Percentiles rank a stretch among this genome's conserved stretches.
These are phyloP conservation scores for Anthracocystis setariae DNA, from an alignment of 1,284 basidiomycete species.

Conservation along the genomic window DNA sequence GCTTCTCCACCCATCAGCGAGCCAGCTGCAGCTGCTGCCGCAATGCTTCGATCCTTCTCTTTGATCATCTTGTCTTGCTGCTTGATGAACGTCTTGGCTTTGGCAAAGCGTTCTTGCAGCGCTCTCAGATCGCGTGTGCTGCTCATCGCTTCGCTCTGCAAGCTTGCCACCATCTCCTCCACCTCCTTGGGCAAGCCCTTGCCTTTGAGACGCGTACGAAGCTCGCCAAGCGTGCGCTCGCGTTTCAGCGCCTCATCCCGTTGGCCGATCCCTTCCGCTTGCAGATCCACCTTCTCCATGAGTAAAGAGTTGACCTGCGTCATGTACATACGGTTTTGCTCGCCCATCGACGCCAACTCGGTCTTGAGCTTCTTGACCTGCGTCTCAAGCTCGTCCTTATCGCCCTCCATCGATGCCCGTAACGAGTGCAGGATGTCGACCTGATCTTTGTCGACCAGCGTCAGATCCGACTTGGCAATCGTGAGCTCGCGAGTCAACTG, in stretches of 20 bases:
- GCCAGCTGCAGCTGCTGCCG: constrained; percentile 17
- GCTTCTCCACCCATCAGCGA: constrained; percentile 16
- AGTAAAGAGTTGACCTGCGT: constrained; percentile 75
- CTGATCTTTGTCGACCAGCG: constrained; percentile 70
- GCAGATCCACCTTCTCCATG: constrained; percentile 88
- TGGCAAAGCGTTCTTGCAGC: constrained; percentile 79
- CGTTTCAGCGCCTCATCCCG: constrained; percentile 52
- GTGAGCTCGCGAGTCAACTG: constrained; percentile 78
- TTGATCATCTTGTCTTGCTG: constrained; percentile 75
- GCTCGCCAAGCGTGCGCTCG: constrained; percentile 46
- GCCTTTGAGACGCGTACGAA: constrained; percentile 74
- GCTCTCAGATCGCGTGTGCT: constrained; percentile 79
- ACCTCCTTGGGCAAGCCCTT: constrained; percentile 78
- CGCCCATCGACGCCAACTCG: constrained; percentile 78
- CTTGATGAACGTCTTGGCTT: constrained; percentile 91
- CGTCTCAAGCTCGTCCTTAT: constrained; percentile 79
- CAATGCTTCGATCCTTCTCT: constrained; percentile 50
- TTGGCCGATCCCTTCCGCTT: constrained; percentile 69
- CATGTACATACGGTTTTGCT: constrained; percentile 90
- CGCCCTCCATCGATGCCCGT: constrained; percentile 86
- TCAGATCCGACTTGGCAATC: constrained; percentile 81
- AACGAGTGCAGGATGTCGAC: constrained; percentile 76
- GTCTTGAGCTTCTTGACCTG: constrained; percentile 76
- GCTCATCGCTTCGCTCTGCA: constrained; percentile 80
- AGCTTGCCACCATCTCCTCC: constrained; percentile 77